Evolutionary conservation across 2,329 filamentous ascomycete genomes (phyloP).

Genomic region (Teratosphaeria destructans): DNA sequence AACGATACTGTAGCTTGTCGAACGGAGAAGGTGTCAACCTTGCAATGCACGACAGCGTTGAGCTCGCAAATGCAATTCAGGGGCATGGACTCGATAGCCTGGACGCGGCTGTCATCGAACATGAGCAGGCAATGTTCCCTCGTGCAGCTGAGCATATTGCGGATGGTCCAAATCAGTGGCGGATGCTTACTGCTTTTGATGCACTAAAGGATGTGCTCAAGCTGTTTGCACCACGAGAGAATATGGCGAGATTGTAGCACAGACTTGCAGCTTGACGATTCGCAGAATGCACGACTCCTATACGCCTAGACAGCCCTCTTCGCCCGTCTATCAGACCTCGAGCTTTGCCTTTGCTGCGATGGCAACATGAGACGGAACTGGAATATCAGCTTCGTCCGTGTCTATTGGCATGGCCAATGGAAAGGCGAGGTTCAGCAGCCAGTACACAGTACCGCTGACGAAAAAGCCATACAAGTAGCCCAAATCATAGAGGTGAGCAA

Average conservation of each 20-base stretch:
- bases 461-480: neutral
- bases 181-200: neutral
- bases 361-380: neutral
- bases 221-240: neutral
- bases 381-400: neutral
- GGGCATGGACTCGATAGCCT: constrained; percentile 14
- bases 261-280: too few species aligned
- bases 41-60: constrained; percentile 45
- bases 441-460: neutral
- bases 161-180: neutral
- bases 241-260: neutral
- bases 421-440: neutral
- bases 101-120: constrained; percentile 16
- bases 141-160: constrained; percentile 12
- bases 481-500: neutral
- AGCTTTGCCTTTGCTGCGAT: neutral
- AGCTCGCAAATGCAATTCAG: constrained; percentile 38
- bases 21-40: constrained; percentile 52
- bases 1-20: constrained; percentile 26
- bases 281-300: too few species aligned
- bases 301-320: neutral
- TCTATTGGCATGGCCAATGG: neutral
- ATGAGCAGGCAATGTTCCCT: constrained; percentile 25
- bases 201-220: neutral
- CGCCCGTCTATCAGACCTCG: neutral